Percentiles rank a stretch among this genome's conserved stretches.
phyloP scores from a whole-genome alignment of 2,329 filamentous ascomycete genomes.

The Bimuria novae-zelandiae region DNA sequence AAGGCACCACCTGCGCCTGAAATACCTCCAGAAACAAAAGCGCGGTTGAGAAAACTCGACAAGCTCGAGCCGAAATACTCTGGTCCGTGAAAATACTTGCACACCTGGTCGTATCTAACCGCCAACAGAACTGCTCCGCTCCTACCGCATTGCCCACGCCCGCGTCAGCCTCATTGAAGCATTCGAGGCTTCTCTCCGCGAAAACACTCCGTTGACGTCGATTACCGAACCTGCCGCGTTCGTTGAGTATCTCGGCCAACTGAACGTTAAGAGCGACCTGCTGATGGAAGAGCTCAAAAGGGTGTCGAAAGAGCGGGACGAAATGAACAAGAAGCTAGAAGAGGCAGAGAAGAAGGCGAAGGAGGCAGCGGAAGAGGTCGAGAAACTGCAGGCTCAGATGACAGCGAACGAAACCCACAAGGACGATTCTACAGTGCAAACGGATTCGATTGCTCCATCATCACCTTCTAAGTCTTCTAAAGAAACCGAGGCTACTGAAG shows the following conservation, averaged over 20 bases:
- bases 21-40: conserved; percentile 73
- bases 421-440: conserved; percentile 33
- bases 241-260: conserved; percentile 86
- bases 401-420: conserved; percentile 21
- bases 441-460: conserved; percentile 32
- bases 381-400: conserved; percentile 52
- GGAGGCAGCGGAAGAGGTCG: conserved; percentile 67
- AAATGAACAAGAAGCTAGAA: conserved; percentile 76
- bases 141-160: conserved; percentile 88
- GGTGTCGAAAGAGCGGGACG: conserved; percentile 79
- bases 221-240: conserved; percentile 84
- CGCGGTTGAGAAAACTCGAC: conserved; percentile 82
- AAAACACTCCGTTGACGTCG: conserved; percentile 88
- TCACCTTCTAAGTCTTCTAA: conserved; percentile 31
- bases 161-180: conserved; percentile 86
- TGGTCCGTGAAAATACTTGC: conserved; percentile 54
- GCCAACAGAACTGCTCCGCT: conserved; percentile 77
- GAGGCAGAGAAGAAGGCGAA: conserved; percentile 67
- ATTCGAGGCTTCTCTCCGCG: conserved; percentile 87
- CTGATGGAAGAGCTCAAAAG: conserved; percentile 91
- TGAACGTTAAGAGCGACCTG: conserved; percentile 87
- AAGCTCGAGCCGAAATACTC: conserved; percentile 87
- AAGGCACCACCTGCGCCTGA: conserved; percentile 53
- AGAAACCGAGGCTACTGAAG: conserved; percentile 35
- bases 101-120: conserved; percentile 19